Percentiles rank a stretch among this genome's conserved stretches.
Conservation (phyloP, 345 rosid species). For the Pugionium cornutum region DNA sequence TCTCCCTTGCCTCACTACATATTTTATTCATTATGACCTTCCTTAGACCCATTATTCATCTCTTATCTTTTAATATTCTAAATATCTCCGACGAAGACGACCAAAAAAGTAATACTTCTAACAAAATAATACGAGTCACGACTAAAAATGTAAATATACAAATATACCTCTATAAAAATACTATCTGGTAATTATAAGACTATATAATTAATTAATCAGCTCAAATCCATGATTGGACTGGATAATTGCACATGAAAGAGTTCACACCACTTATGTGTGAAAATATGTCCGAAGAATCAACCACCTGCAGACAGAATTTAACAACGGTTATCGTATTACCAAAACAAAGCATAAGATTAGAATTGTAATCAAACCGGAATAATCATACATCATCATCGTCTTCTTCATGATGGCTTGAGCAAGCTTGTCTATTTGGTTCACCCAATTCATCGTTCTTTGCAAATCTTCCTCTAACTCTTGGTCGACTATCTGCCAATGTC, state of each 20-base stretch:
- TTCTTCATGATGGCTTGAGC: conserved; percentile 67
- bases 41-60: conserved; percentile 30
- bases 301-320: conserved; percentile 49
- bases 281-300: conserved; percentile 82
- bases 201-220: conserved; percentile 5
- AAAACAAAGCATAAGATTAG: background rate
- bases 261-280: conserved; percentile 86
- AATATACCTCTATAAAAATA: conserved; percentile 22
- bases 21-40: conserved; percentile 32
- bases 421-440: conserved; percentile 53
- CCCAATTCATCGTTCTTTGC: conserved; percentile 86
- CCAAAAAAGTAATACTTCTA: background rate
- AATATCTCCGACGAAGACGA: background rate
- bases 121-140: conserved; percentile 9
- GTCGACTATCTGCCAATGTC: conserved; percentile 91
- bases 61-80: conserved; percentile 24
- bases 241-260: conserved; percentile 78
- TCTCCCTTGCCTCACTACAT: conserved; percentile 16
- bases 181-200: conserved; percentile 8
- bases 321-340: conserved; percentile 1
- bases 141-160: conserved; percentile 32
- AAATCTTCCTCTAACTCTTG: conserved; percentile 92
- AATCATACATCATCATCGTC: conserved; percentile 66
- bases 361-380: background rate
- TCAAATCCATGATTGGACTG: conserved; percentile 85